Conservation (phyloP, 768 basidiomycete genomes). For the Amanita subjunquillea region DNA sequence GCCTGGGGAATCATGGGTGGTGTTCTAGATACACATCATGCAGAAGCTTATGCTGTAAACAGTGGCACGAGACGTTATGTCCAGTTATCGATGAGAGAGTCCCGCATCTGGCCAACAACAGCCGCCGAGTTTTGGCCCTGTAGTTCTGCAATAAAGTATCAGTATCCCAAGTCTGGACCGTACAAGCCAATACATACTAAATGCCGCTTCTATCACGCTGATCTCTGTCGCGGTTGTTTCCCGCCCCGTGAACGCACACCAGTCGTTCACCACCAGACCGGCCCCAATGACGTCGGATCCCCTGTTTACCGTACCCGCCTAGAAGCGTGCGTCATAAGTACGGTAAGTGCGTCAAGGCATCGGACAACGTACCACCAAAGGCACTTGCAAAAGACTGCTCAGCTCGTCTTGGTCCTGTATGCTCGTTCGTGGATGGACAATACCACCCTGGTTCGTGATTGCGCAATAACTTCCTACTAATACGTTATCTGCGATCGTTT, state of each 20-base stretch:
- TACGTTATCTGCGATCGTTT: constrained; percentile 94
- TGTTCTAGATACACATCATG: not conserved
- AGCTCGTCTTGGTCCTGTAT: constrained; percentile 97
- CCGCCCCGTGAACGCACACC: constrained; percentile 98
- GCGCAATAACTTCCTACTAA: constrained; percentile 95
- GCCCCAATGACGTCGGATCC: constrained; percentile 98
- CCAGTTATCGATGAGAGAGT: constrained; percentile 87
- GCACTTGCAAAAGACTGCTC: constrained; percentile 87
- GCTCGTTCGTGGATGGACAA: constrained; percentile 96
- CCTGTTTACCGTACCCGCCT: constrained; percentile 98
- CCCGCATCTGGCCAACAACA: constrained; percentile 87
- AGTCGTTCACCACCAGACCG: constrained; percentile 96
- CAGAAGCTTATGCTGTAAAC: not conserved
- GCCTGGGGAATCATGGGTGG: not conserved
- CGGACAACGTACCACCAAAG: constrained; percentile 68
- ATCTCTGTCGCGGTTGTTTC: constrained; percentile 99
- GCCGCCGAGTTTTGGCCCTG: constrained; percentile 78
- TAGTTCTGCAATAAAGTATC: constrained; percentile 42
- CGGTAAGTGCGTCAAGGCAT: not conserved
- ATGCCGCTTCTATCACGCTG: constrained; percentile 94
- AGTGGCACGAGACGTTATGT: constrained; percentile 32
- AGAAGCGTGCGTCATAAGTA: not conserved
- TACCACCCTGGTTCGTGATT: constrained; percentile 92
- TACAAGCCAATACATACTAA: constrained; percentile 54
- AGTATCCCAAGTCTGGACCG: not conserved